These are phyloP conservation scores for Rutstroemia sp. DNA, from an alignment of 2,329 filamentous ascomycete genomes.

Conservation along the genomic window DNA sequence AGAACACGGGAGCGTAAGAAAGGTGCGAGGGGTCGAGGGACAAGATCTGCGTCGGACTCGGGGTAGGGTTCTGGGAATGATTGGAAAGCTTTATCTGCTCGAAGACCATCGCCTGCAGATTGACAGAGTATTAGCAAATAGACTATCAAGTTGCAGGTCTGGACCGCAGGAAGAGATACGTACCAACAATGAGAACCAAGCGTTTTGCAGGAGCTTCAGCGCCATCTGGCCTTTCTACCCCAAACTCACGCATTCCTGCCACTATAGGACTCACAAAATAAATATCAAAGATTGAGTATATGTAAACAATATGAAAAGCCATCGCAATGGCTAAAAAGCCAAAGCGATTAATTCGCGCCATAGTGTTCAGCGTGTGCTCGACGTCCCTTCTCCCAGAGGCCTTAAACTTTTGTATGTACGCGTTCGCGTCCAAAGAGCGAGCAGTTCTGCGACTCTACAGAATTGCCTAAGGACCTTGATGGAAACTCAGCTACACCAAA, in stretches of 20 bases:
- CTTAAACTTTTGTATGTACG: not conserved
- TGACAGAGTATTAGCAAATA: slow-evolving; percentile 10
- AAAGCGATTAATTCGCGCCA: slow-evolving; percentile 56
- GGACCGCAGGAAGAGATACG: slow-evolving; percentile 12
- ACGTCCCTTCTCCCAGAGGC: not conserved
- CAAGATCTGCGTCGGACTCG: slow-evolving; percentile 54
- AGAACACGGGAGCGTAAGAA: slow-evolving; percentile 86
- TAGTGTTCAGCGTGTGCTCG: slow-evolving; percentile 38
- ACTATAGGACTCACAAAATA: slow-evolving; percentile 98
- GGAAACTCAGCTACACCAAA: not conserved
- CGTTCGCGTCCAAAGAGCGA: not conserved
- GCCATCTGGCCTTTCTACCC: slow-evolving; percentile 52
- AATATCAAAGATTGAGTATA: slow-evolving; percentile 94
- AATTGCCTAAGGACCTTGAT: slow-evolving; percentile 3
- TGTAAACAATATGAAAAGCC: slow-evolving; percentile 88
- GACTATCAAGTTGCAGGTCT: not conserved
- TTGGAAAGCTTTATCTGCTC: slow-evolving; percentile 97
- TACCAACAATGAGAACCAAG: slow-evolving; percentile 88
- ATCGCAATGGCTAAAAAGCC: slow-evolving; percentile 84
- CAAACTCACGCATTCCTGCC: slow-evolving; percentile 82
- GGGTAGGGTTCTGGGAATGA: slow-evolving; percentile 82
- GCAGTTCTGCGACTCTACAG: not conserved
- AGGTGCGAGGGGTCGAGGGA: slow-evolving; percentile 75
- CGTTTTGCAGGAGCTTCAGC: slow-evolving; percentile 75
- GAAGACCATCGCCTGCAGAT: slow-evolving; percentile 70